A percentile compares a stretch with the other conserved stretches of the same genome.
These are phyloP conservation scores for Amanita rubescens DNA, from an alignment of 768 basidiomycete species.

Conservation along the genomic window DNA sequence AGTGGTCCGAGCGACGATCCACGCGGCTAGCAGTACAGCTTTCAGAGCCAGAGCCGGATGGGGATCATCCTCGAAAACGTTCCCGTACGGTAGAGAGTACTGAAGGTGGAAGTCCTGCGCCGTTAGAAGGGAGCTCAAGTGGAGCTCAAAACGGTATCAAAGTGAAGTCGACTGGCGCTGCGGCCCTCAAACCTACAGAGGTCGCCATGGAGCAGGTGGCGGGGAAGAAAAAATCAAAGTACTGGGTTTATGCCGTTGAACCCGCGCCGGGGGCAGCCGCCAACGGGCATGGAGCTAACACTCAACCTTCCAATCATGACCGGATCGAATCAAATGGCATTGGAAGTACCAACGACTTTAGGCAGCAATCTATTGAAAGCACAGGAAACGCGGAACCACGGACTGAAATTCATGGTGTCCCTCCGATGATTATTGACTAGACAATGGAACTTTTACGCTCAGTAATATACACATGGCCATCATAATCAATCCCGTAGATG, in stretches of 20 bases:
- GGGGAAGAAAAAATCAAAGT: slow-evolving; percentile 81
- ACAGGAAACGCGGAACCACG: neutral
- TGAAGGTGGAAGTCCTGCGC: slow-evolving; percentile 45
- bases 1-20: slow-evolving; percentile 73
- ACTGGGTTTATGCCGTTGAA: slow-evolving; percentile 86
- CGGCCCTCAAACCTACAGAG: slow-evolving; percentile 65
- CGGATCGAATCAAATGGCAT: neutral
- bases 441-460: slow-evolving; percentile 8
- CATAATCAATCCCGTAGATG: neutral
- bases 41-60: slow-evolving; percentile 43
- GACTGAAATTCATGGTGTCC: neutral
- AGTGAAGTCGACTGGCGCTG: slow-evolving; percentile 50
- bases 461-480: neutral
- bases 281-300: neutral
- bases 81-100: slow-evolving; percentile 74
- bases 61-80: slow-evolving; percentile 50
- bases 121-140: slow-evolving; percentile 16
- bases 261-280: slow-evolving; percentile 27
- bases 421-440: slow-evolving; percentile 13
- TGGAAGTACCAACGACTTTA: neutral
- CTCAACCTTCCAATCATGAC: slow-evolving; percentile 2
- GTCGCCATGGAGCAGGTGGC: slow-evolving; percentile 67
- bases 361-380: neutral
- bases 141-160: slow-evolving; percentile 30
- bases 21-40: slow-evolving; percentile 50